Percentiles rank a stretch among this genome's conserved stretches.
Evolutionary conservation across 257 asterid species (phyloP).

Genomic region (Galeopsis tetrahit): DNA sequence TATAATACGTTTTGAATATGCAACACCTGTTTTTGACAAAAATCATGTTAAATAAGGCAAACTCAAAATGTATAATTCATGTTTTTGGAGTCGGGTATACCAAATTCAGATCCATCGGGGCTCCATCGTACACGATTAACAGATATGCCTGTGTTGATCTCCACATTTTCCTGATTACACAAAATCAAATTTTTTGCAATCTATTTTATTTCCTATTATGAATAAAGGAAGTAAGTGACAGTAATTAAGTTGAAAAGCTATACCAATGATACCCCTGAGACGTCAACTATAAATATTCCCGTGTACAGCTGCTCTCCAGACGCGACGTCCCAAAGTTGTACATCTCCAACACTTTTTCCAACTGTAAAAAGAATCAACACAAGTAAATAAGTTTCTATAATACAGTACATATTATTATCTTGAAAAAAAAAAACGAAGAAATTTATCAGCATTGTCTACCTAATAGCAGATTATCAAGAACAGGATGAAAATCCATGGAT

Average conservation of each 20-base stretch:
- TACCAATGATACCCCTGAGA: conserved; percentile 53
- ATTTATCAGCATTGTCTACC: conserved; percentile 43
- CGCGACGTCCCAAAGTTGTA: conserved; percentile 66
- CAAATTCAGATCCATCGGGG: conserved; percentile 65
- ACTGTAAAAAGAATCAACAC: conserved; percentile 44
- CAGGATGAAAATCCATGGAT: conserved; percentile 80
- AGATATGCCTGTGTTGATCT: conserved; percentile 36
- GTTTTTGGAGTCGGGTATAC: conserved; percentile 37
- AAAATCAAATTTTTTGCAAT: conserved; percentile 15
- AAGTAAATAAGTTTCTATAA: conserved; percentile 20
- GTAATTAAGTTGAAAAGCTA: conserved; percentile 13
- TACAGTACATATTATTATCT: conserved; percentile 16
- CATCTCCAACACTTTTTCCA: conserved; percentile 57
- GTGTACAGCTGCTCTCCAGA: conserved; percentile 48
- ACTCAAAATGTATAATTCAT: not conserved
- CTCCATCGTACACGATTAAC: conserved; percentile 68
- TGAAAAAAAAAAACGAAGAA: conserved; percentile 10
- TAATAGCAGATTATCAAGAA: conserved; percentile 59
- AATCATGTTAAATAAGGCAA: not conserved
- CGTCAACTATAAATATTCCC: conserved; percentile 40
- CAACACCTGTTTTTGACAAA: conserved; percentile 57
- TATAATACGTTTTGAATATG: conserved; percentile 51
- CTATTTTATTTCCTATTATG: conserved; percentile 19
- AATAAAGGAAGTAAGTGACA: conserved; percentile 1
- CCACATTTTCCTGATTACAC: conserved; percentile 49